Evolutionary conservation across 2,329 filamentous ascomycete species (phyloP), one percentile per base, ranked within the genome.

Genomic region (Sarocladium brachiariae): DNA sequence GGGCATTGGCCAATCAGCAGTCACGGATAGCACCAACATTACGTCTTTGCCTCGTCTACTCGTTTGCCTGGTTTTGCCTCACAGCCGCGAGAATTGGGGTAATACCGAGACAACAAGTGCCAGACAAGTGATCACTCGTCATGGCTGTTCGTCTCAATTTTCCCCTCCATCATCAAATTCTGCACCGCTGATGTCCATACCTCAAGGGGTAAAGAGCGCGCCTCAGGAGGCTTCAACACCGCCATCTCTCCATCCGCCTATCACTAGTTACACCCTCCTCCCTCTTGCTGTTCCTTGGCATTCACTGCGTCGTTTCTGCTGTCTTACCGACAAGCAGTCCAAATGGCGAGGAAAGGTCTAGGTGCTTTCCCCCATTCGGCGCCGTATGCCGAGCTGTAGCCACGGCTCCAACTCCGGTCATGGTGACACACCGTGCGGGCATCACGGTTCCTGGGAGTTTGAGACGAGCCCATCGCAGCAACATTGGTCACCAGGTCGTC

Each of bases 1-100:
- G 53, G 52, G 57, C 57, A 65, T 65, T 65, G 63, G 25, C 63
- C 63, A 65, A 65, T 64, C 60, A 63, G 48, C 54, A 49, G 34
- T 45, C 52, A 46, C 55, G 56, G 62, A 65, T 65, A 65, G 55
- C 35, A 11, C 4, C 30, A 39, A 50, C 53, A 31, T 50, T 52
- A 47, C 43, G 43, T 47, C 43, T 47, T 47, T 47, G 16, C 25
- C 43, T 47, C 25, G n/a, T 14, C 16, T 47, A 18, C 33, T 14
- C 19, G 25, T 47, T 33, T 30, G 43, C 33, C 43, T 33, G 25
- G 31, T 18, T 13, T 47, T 10, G 19, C 23, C 23, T 11, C 23
- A 9, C n/a, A 11, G 6, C 21, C 10, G 23, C 3, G 16, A 25
- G 39, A 16, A n/a, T n/a, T n/a, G 23, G 16, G 8, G 39, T 9